Evolutionary conservation across 2,329 filamentous ascomycete genomes (phyloP).

Genomic region (Ophiocordyceps camponoti-rufipedis): DNA sequence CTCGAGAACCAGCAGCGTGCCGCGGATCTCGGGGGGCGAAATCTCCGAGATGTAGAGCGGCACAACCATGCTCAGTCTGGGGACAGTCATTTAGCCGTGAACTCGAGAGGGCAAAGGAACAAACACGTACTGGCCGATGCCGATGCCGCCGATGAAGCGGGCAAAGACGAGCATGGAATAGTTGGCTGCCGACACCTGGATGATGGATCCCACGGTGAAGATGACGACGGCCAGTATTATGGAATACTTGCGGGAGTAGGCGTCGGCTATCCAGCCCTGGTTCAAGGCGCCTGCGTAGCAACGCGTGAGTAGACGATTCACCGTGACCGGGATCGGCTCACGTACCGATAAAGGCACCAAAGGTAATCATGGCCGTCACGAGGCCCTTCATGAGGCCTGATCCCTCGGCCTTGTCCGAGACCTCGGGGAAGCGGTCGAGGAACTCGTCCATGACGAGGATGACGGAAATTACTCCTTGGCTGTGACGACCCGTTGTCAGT

Average conservation of each 20-base stretch:
- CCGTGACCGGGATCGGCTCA: too few relatives aligned
- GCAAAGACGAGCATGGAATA: conserved; percentile 23
- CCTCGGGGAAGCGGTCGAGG: conserved; percentile 13
- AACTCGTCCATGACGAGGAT: conserved; percentile 19
- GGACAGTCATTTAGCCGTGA: not conserved
- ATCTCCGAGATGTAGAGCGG: conserved; percentile 27
- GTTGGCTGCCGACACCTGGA: conserved; percentile 21
- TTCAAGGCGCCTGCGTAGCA: conserved; percentile 18
- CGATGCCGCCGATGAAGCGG: conserved; percentile 23
- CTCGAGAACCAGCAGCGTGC: conserved; percentile 24
- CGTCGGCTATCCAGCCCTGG: conserved; percentile 18
- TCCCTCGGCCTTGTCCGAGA: conserved; percentile 15
- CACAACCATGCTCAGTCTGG: conserved; percentile 13
- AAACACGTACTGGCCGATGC: conserved; percentile 17
- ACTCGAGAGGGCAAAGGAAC: not conserved
- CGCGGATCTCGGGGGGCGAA: conserved; percentile 27
- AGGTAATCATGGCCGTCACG: conserved; percentile 29
- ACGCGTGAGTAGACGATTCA: too few relatives aligned
- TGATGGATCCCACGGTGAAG: conserved; percentile 21
- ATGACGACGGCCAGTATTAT: conserved; percentile 15
- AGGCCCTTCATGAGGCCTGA: conserved; percentile 20
- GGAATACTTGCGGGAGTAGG: conserved; percentile 13
- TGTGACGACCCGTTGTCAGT: not conserved
- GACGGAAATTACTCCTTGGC: conserved; percentile 21
- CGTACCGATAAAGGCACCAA: conserved; percentile 24